A percentile compares a stretch with the other conserved stretches of the same genome.
Evolutionary conservation across 176 grass and related monocot species (phyloP).

Genomic region (Calamus simplicifolius): DNA sequence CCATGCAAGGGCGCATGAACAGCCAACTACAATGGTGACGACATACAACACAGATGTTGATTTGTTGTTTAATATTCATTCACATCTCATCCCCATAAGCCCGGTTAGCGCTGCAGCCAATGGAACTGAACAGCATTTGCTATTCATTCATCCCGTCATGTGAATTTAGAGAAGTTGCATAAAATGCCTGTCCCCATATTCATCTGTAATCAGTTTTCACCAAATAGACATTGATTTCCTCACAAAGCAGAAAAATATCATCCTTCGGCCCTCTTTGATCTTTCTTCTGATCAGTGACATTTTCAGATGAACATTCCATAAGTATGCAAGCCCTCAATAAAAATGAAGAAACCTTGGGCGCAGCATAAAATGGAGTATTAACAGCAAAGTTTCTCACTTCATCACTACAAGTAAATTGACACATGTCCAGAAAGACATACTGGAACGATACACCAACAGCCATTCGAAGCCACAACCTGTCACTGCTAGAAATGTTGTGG

Average conservation of each 20-base stretch:
- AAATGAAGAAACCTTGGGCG: conserved; percentile 55
- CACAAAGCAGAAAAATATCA: conserved; percentile 41
- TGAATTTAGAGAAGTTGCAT: conserved; percentile 1
- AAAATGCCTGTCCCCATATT: not conserved
- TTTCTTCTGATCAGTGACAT: conserved; percentile 18
- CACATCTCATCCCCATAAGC: too few species aligned
- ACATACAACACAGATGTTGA: too few species aligned
- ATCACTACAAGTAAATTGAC: conserved; percentile 44
- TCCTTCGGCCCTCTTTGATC: conserved; percentile 31
- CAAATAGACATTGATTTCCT: conserved; percentile 64
- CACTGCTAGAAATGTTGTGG: conserved; percentile 33
- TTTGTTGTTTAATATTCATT: too few species aligned
- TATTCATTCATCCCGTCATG: not conserved
- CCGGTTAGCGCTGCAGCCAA: too few species aligned
- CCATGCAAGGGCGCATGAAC: too few species aligned
- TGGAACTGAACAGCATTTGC: too few species aligned
- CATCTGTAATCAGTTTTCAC: conserved; percentile 23
- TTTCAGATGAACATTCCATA: conserved; percentile 52
- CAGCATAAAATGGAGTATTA: conserved; percentile 52
- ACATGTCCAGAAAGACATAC: conserved; percentile 52
- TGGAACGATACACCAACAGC: conserved; percentile 34
- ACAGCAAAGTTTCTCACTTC: conserved; percentile 38
- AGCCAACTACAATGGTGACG: too few species aligned
- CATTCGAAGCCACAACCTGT: conserved; percentile 75
- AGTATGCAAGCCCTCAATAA: conserved; percentile 50